Evolutionary conservation across 169 alveolate species (phyloP).

Genomic region (Theileria equi): DNA sequence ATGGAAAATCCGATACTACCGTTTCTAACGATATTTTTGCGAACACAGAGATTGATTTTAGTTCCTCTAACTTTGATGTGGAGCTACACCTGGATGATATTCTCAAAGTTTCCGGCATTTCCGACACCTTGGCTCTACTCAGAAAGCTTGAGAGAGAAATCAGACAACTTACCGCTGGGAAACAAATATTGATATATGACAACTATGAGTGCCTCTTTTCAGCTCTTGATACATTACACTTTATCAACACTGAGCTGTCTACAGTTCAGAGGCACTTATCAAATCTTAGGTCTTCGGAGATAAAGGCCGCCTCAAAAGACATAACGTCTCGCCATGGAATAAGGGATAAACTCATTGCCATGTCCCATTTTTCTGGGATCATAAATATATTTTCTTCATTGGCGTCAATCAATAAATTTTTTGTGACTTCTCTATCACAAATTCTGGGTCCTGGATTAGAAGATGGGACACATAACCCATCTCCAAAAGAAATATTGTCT

Average conservation of each 20-base stretch:
- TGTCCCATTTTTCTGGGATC: slow-evolving; percentile 37
- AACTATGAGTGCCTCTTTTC: slow-evolving; percentile 65
- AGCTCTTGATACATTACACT: slow-evolving; percentile 60
- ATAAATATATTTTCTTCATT: slow-evolving; percentile 35
- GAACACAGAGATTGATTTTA: slow-evolving; percentile 29
- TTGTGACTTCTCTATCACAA: no score
- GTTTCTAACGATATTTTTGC: not conserved
- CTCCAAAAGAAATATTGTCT: slow-evolving; percentile 16
- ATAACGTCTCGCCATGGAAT: slow-evolving; percentile 56
- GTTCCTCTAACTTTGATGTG: slow-evolving; percentile 33
- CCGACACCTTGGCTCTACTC: slow-evolving; percentile 38
- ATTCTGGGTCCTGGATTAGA: no score
- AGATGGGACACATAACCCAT: no score
- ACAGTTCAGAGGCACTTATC: slow-evolving; percentile 33
- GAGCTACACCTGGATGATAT: slow-evolving; percentile 32
- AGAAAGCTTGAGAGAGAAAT: slow-evolving; percentile 59
- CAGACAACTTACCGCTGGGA: slow-evolving; percentile 63
- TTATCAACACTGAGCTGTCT: slow-evolving; percentile 37
- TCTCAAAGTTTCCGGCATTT: slow-evolving; percentile 40
- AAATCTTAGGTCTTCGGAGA: slow-evolving; percentile 49
- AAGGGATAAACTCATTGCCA: slow-evolving; percentile 37
- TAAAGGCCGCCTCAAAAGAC: slow-evolving; percentile 53
- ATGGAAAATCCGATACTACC: not conserved
- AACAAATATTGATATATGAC: slow-evolving; percentile 55
- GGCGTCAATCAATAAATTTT: no score